Evolutionary conservation across 2,329 filamentous ascomycete species (phyloP), one percentile per base, ranked within the genome.

Genomic region (Calonectria henricotiae): DNA sequence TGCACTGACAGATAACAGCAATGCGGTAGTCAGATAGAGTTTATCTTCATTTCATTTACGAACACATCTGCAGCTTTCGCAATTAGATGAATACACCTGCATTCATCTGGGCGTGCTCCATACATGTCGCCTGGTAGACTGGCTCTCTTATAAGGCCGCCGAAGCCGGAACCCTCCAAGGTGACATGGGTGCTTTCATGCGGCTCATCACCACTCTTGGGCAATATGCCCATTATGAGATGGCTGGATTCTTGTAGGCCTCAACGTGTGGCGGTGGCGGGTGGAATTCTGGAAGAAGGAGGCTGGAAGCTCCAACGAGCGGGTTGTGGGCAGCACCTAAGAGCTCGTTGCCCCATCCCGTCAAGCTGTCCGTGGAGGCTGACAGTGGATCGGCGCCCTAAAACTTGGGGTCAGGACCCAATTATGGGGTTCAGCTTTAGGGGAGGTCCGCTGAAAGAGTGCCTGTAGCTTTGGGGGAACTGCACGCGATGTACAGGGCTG

Each of bases 351-450:
- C 51, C 63, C 55, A 55, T 41, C 17, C 23, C 37, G 37, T 39
- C 51, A 49, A 49, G 55, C 67, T 69, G 55, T 35, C 55, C 65
- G 47, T 47, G 54, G 54, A 66, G 55, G 55, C 49, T 62, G 62
- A 43, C 55, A 69, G 67, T 66, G 67, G 67, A 69, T 69, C 62
- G 55, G 35, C 58, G 55, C 62, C 62, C 67, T 69, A 65, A 55
- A 65, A 39, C 51, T 69, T 46, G 62, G 67, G 62, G 67, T 62
- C 35, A 41, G 41, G 47, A 62, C 62, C 43, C 37, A 20, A 65
- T 41, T 51, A 54, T 27, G 54, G 67, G 62, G 67, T 62, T 65
- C 30, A 60, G 17, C 35, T 61, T 51, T 46, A 65, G 62, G 43
- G 67, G 44, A 58, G 44, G 54, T 61, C 44, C 67, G 55, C 62